Evolutionary conservation across 768 basidiomycete species (phyloP).

Genomic region (Suillus subluteus): DNA sequence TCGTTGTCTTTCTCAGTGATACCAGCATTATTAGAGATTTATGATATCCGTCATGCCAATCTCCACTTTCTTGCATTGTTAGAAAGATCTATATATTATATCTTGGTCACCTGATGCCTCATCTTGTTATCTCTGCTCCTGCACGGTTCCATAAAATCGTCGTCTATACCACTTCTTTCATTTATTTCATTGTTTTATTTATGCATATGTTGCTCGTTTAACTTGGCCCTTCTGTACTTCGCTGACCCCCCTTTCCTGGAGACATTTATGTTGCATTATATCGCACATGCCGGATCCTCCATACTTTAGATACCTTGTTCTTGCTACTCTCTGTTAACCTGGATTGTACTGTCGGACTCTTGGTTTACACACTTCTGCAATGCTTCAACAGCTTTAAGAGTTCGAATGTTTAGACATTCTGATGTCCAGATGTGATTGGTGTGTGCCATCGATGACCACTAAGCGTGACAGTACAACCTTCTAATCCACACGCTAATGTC

Average conservation of each 20-base stretch:
- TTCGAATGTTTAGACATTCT: neutral
- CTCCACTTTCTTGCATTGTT: slow-evolving; percentile 1
- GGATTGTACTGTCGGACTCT: slow-evolving; percentile 16
- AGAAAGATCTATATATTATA: neutral
- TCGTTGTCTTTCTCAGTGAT: neutral
- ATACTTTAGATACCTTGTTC: neutral
- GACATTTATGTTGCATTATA: neutral
- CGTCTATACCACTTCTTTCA: slow-evolving; percentile 21
- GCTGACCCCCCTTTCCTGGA: neutral
- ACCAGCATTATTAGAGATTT: neutral
- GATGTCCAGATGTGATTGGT: neutral
- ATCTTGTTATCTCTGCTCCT: neutral
- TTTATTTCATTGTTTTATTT: neutral
- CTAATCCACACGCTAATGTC: neutral
- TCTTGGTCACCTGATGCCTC: neutral
- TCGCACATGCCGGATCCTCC: neutral
- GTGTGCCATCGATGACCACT: neutral
- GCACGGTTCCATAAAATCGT: slow-evolving; percentile 4
- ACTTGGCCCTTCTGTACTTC: neutral
- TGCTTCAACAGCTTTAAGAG: neutral
- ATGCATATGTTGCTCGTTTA: neutral
- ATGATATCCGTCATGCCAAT: neutral
- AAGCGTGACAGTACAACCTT: neutral
- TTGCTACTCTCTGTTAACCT: slow-evolving; percentile 7
- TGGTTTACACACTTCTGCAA: neutral